A percentile compares a stretch with the other conserved stretches of the same genome.
These are phyloP conservation scores for Danielia oregonensis DNA, from an alignment of 805 yeast species.

Conservation along the genomic window DNA sequence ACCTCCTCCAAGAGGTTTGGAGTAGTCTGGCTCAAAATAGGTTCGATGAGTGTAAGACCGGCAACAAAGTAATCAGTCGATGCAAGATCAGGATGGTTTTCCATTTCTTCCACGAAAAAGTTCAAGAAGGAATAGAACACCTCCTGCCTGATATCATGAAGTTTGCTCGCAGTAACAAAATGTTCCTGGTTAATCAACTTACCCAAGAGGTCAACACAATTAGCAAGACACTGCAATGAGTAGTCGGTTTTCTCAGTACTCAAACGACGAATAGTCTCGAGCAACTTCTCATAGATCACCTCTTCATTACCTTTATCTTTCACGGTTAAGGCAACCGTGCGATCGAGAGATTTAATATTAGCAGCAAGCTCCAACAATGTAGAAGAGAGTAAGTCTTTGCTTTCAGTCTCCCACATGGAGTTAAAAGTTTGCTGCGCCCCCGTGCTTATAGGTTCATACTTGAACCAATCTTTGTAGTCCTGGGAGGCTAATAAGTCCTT, in stretches of 20 bases:
- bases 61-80: slow-evolving; percentile 57
- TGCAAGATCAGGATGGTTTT: slow-evolving; percentile 15
- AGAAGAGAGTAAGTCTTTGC: slow-evolving; percentile 2
- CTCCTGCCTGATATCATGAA: slow-evolving; percentile 1
- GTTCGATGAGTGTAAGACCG: slow-evolving; percentile 53
- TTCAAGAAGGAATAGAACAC: slow-evolving; percentile 30
- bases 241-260: neutral
- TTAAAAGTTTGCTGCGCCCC: neutral
- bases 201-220: slow-evolving; percentile 5
- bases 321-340: neutral
- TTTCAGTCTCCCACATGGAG: slow-evolving; percentile 2
- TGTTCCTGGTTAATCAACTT: slow-evolving; percentile 5
- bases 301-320: neutral
- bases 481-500: slow-evolving; percentile 1
- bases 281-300: neutral
- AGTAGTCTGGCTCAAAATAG: slow-evolving; percentile 44
- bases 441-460: slow-evolving; percentile 6
- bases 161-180: neutral
- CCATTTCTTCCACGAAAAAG: slow-evolving; percentile 33
- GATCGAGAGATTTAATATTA: slow-evolving; percentile 13
- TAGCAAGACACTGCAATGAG: slow-evolving; percentile 3
- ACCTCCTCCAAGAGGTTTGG: slow-evolving; percentile 12
- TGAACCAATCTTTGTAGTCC: slow-evolving; percentile 5
- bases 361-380: slow-evolving; percentile 18
- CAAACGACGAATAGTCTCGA: neutral